A percentile compares a stretch with the other conserved stretches of the same genome.
phyloP scores from a whole-genome alignment of 352 stramenopile genomes.

The Aphanomyces stellatus region DNA sequence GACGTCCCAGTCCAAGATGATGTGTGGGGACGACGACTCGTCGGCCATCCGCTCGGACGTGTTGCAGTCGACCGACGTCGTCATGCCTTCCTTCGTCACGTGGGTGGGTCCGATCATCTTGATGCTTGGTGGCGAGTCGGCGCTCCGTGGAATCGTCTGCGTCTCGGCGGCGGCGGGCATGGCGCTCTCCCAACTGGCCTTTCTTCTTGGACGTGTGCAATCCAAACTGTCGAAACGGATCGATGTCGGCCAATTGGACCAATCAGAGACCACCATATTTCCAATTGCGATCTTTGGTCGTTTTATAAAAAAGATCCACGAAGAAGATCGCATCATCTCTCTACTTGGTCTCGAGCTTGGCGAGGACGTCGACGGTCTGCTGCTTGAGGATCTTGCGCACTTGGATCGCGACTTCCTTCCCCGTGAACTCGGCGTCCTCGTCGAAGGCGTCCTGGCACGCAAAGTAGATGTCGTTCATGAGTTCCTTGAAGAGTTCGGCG shows the following conservation, averaged over 20 bases:
- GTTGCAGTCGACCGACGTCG: not conserved
- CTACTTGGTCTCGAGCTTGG: slow-evolving; percentile 35
- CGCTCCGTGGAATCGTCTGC: too few relatives aligned
- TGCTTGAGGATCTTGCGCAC: slow-evolving; percentile 81
- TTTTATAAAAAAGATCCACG: not conserved
- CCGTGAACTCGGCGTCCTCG: slow-evolving; percentile 73
- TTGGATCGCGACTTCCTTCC: slow-evolving; percentile 73
- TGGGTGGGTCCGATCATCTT: not conserved
- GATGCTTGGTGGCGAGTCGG: too few relatives aligned
- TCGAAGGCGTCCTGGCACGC: slow-evolving; percentile 79
- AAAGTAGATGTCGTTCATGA: slow-evolving; percentile 86
- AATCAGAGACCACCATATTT: too few relatives aligned
- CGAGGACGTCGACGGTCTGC: slow-evolving; percentile 69
- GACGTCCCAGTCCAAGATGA: not conserved
- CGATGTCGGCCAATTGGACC: too few relatives aligned
- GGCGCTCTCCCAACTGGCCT: too few relatives aligned
- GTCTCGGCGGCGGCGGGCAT: too few relatives aligned
- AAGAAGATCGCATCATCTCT: not conserved
- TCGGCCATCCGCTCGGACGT: too few relatives aligned
- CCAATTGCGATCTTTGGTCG: too few relatives aligned
- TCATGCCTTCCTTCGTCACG: not conserved
- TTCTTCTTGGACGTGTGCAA: too few relatives aligned
- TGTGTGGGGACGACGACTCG: not conserved
- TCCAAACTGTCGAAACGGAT: too few relatives aligned
- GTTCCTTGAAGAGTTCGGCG: slow-evolving; percentile 68